These are phyloP conservation scores for Yamadazyma jaroonii DNA, from an alignment of 1,139 yeast genomes.

Conservation along the genomic window DNA sequence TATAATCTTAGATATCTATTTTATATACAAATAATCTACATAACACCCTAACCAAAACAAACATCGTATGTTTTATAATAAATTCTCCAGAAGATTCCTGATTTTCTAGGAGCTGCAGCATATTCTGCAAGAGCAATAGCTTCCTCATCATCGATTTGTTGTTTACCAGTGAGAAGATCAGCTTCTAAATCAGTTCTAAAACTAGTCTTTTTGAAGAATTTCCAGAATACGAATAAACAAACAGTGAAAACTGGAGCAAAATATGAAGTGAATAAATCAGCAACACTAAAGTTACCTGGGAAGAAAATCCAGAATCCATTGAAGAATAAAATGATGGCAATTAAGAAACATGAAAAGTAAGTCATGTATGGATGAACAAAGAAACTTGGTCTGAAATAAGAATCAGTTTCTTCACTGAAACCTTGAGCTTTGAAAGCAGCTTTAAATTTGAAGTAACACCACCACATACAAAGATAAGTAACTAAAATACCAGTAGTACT, in stretches of 20 bases:
- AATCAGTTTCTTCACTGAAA: slow-evolving; percentile 19
- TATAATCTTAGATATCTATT: too few relatives aligned
- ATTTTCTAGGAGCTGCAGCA: slow-evolving; percentile 17
- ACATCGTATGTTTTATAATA: slow-evolving; percentile 14
- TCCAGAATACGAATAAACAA: slow-evolving; percentile 31
- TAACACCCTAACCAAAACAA: slow-evolving; percentile 13
- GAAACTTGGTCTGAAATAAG: slow-evolving; percentile 24
- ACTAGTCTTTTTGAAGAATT: slow-evolving; percentile 31
- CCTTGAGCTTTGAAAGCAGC: slow-evolving; percentile 34
- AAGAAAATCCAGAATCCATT: slow-evolving; percentile 44
- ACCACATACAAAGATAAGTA: slow-evolving; percentile 50
- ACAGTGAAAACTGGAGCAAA: slow-evolving; percentile 37
- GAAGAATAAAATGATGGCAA: slow-evolving; percentile 28
- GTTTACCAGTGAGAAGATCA: slow-evolving; percentile 36
- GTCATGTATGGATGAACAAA: slow-evolving; percentile 32
- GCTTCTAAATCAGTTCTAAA: slow-evolving; percentile 31
- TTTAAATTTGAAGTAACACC: slow-evolving; percentile 41
- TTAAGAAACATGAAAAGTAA: slow-evolving; percentile 29
- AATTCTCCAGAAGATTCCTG: slow-evolving; percentile 19
- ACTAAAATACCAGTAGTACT: slow-evolving; percentile 50
- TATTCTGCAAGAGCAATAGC: slow-evolving; percentile 20
- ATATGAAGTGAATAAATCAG: slow-evolving; percentile 38
- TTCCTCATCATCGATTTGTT: slow-evolving; percentile 35
- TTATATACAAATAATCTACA: neutral
- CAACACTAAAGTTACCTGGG: slow-evolving; percentile 35